Conservation (phyloP, 179 eudicot species). For the Vitellaria paradoxa region DNA sequence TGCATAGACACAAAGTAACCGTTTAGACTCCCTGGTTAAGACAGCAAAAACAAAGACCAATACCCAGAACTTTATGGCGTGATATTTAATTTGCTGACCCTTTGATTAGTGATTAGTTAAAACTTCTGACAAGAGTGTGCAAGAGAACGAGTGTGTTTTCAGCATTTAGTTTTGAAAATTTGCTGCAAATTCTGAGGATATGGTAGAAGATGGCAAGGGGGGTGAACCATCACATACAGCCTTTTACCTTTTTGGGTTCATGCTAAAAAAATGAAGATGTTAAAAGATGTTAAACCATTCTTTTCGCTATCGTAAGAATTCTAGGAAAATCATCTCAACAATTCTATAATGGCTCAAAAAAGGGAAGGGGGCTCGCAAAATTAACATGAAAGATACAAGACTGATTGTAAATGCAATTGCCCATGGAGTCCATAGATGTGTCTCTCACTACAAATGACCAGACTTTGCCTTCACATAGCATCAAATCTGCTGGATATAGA, state of each 20-base stretch:
- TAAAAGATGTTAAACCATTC: neutral
- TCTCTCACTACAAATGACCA: neutral
- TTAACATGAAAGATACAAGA: neutral
- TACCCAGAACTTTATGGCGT: neutral
- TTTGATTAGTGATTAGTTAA: neutral
- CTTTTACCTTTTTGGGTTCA: too few species aligned
- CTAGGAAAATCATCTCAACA: neutral
- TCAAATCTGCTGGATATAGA: neutral
- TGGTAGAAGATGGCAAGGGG: too few species aligned
- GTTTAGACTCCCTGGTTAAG: neutral
- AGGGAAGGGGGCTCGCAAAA: neutral
- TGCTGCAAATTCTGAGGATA: too few species aligned
- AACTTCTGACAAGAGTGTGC: neutral
- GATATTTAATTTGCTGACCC: neutral
- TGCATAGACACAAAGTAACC: conserved; percentile 13
- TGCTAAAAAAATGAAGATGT: neutral
- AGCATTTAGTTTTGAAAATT: too few species aligned
- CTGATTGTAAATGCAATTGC: neutral
- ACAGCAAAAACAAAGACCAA: too few species aligned
- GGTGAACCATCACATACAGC: too few species aligned
- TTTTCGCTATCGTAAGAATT: neutral
- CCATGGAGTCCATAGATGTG: neutral
- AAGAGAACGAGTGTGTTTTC: neutral
- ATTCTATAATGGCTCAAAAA: neutral
- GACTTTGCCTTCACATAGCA: neutral